phyloP scores from a whole-genome alignment of 805 yeast genomes.

The Maudiozyma pseudohumilis region DNA sequence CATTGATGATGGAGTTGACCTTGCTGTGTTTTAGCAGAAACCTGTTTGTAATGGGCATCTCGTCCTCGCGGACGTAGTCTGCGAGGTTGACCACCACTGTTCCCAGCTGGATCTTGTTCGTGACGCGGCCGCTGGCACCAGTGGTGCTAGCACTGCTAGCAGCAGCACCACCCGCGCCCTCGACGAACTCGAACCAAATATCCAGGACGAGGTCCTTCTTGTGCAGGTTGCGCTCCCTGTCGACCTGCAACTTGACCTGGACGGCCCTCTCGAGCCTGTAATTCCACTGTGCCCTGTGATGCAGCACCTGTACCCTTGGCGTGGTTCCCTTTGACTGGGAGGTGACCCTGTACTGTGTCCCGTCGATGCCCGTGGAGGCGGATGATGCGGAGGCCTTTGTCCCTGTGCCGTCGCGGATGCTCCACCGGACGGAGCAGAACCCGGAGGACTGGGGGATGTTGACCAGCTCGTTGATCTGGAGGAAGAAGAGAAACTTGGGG shows the following conservation, averaged over 20 bases:
- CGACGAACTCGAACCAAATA: constrained; percentile 34
- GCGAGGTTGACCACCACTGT: constrained; percentile 54
- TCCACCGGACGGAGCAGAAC: constrained; percentile 53
- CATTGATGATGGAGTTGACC: constrained; percentile 66
- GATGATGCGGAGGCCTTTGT: constrained; percentile 9
- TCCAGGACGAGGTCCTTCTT: constrained; percentile 33
- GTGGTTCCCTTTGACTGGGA: constrained; percentile 33
- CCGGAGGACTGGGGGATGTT: constrained; percentile 80
- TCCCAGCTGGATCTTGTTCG: constrained; percentile 48
- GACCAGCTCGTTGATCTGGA: constrained; percentile 58
- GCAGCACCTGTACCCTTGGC: constrained; percentile 33
- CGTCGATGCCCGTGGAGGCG: neutral
- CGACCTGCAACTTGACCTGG: constrained; percentile 34
- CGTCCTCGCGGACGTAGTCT: constrained; percentile 49
- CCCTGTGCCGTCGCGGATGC: constrained; percentile 39
- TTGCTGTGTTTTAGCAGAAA: constrained; percentile 70
- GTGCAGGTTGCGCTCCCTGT: constrained; percentile 29
- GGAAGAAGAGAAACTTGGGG: constrained; percentile 53
- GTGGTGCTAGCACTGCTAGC: neutral
- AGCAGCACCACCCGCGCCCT: neutral
- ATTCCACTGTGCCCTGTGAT: constrained; percentile 46
- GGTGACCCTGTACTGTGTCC: neutral
- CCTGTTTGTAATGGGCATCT: constrained; percentile 43
- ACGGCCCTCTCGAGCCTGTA: constrained; percentile 30
- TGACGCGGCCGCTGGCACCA: neutral